Evolutionary conservation across 2,329 filamentous ascomycete genomes (phyloP).

Genomic region (Fusarium sp.): DNA sequence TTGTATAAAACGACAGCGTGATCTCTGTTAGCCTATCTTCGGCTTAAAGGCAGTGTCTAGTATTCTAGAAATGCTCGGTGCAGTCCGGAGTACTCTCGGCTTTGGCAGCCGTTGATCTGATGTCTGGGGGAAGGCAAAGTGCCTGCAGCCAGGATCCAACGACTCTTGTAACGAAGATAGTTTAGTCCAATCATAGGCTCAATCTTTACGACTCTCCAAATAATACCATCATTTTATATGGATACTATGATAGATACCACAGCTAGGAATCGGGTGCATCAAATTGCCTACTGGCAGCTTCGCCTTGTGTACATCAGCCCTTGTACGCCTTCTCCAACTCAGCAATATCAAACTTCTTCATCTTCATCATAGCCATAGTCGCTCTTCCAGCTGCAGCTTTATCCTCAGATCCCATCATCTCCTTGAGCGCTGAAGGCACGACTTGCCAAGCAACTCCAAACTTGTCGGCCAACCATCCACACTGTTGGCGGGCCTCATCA

Average conservation of each 20-base stretch:
- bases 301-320: neutral
- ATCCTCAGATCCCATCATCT: slow-evolving; percentile 49
- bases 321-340: slow-evolving; percentile 49
- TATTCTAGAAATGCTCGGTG: neutral
- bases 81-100: neutral
- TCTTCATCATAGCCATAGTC: slow-evolving; percentile 51
- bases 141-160: neutral
- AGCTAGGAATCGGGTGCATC: neutral
- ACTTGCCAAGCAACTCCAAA: slow-evolving; percentile 61
- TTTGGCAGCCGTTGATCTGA: neutral
- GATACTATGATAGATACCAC: neutral
- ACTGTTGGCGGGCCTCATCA: slow-evolving; percentile 49
- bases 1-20: neutral
- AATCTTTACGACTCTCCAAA: neutral
- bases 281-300: neutral
- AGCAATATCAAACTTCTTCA: slow-evolving; percentile 56
- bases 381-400: slow-evolving; percentile 46
- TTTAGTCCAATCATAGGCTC: neutral
- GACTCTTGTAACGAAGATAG: neutral
- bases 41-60: neutral
- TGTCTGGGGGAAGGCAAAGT: neutral
- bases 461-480: slow-evolving; percentile 58
- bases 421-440: slow-evolving; percentile 50
- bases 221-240: neutral
- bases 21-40: neutral